Percentiles rank a stretch among this genome's conserved stretches.
Evolutionary conservation across 1,284 basidiomycete genomes (phyloP).

Genomic region (Tausonia pullulans): DNA sequence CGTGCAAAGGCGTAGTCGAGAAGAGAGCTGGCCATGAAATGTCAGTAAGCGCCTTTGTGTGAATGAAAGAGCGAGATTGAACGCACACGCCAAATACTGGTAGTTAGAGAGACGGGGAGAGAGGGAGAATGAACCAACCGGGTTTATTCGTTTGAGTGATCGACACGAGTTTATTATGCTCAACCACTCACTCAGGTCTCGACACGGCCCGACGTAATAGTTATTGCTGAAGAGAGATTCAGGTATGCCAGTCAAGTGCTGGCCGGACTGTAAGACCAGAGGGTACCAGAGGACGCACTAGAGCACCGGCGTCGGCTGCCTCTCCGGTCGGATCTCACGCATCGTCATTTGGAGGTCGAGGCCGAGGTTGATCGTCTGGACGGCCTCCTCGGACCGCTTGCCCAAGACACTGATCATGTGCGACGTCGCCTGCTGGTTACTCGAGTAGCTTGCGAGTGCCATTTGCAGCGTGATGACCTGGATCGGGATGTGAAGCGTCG

Average conservation of each 20-base stretch:
- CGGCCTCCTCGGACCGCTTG: constrained; percentile 12
- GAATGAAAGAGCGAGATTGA: neutral
- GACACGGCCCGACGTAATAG: constrained; percentile 74
- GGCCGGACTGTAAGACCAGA: too few relatives aligned
- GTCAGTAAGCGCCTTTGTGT: neutral
- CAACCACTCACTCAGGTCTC: constrained; percentile 36
- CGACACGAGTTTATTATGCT: neutral
- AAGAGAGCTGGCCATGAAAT: constrained; percentile 40
- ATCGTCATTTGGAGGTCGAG: constrained; percentile 44
- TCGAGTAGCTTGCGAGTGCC: constrained; percentile 3
- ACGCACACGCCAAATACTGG: constrained; percentile 1
- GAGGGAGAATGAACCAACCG: neutral
- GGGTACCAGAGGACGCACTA: neutral
- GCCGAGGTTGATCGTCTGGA: constrained; percentile 49
- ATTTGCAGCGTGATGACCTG: constrained; percentile 7
- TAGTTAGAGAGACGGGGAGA: neutral
- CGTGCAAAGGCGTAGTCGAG: constrained; percentile 85
- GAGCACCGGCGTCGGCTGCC: neutral
- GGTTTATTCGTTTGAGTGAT: too few relatives aligned
- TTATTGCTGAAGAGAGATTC: constrained; percentile 40
- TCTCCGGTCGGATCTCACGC: neutral
- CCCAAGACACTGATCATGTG: constrained; percentile 7
- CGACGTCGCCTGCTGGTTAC: constrained; percentile 10
- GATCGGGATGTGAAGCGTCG: neutral
- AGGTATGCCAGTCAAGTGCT: neutral